Percentiles rank a stretch among this genome's conserved stretches.
Evolutionary conservation across 2,329 filamentous ascomycete species (phyloP).

Genomic region (Xylariomycetidae sp.): DNA sequence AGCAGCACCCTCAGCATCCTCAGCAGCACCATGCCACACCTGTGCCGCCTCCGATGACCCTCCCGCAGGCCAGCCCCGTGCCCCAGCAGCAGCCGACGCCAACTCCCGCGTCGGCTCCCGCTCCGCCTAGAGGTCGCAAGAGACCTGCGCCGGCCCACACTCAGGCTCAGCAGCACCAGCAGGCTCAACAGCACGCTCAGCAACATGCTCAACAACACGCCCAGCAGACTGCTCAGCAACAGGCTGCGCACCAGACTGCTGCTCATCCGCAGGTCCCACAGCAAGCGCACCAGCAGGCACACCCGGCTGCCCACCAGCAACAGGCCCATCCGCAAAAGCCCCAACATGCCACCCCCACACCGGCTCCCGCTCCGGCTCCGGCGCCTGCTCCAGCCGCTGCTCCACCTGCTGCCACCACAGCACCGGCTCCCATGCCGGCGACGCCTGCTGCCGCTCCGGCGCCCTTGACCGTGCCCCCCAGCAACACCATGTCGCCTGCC

Average conservation of each 20-base stretch:
- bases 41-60: constrained; percentile 30
- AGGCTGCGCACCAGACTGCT: not conserved
- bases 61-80: constrained; percentile 27
- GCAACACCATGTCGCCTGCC: too few relatives aligned
- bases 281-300: constrained; percentile 9
- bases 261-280: constrained; percentile 9
- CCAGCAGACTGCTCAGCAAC: not conserved
- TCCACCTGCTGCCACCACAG: constrained; percentile 29
- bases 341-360: constrained; percentile 14
- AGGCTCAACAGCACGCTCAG: constrained; percentile 6
- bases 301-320: constrained; percentile 21
- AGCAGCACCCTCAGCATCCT: constrained; percentile 28
- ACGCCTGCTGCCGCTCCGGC: constrained; percentile 32
- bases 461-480: constrained; percentile 31
- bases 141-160: constrained; percentile 21
- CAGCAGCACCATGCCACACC: constrained; percentile 30
- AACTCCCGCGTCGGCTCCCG: constrained; percentile 27
- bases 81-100: constrained; percentile 29
- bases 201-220: constrained; percentile 3
- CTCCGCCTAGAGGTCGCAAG: constrained; percentile 29
- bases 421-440: constrained; percentile 21
- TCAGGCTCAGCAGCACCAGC: not conserved
- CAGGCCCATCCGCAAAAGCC: constrained; percentile 6
- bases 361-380: constrained; percentile 21
- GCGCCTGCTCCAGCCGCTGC: constrained; percentile 21